Percentiles rank a stretch among this genome's conserved stretches.
These are phyloP conservation scores for Ogataea pilisensis DNA, from an alignment of 805 yeast species.

Conservation along the genomic window DNA sequence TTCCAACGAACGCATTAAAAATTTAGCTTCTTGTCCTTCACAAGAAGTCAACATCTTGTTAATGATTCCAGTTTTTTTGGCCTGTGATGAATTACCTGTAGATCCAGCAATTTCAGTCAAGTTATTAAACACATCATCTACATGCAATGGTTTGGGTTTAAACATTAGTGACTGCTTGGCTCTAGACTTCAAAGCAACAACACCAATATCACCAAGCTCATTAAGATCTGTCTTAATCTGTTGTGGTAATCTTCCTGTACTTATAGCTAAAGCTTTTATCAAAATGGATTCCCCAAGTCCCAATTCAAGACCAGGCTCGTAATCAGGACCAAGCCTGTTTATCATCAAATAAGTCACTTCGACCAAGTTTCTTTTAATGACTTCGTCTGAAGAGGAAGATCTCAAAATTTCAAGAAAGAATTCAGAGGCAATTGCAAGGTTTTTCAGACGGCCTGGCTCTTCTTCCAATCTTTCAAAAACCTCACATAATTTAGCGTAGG, in stretches of 20 bases:
- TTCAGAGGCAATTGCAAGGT: conserved; percentile 68
- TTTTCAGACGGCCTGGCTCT: conserved; percentile 80
- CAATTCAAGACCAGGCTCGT: conserved; percentile 80
- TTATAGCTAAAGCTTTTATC: conserved; percentile 82
- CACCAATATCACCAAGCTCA: conserved; percentile 84
- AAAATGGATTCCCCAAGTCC: conserved; percentile 91
- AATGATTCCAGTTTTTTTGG: conserved; percentile 70
- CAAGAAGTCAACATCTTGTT: conserved; percentile 84
- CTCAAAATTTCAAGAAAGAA: conserved; percentile 64
- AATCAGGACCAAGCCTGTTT: conserved; percentile 91
- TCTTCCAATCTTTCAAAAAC: conserved; percentile 75
- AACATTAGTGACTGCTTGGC: conserved; percentile 90
- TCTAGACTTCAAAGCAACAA: conserved; percentile 80
- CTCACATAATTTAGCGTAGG: conserved; percentile 45
- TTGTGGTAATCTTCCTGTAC: conserved; percentile 75
- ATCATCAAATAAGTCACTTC: conserved; percentile 80
- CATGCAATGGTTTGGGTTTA: conserved; percentile 77
- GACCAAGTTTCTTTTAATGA: conserved; percentile 41
- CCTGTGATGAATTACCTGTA: conserved; percentile 80
- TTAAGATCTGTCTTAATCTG: conserved; percentile 73
- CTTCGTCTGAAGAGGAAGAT: conserved; percentile 36
- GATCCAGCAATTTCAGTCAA: conserved; percentile 72
- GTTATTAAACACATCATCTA: conserved; percentile 66
- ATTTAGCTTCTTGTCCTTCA: conserved; percentile 84
- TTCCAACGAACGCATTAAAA: conserved; percentile 81